Base-by-base conservation (phyloP, 2,329 filamentous ascomycete species). In the Colletotrichum agaves region DNA sequence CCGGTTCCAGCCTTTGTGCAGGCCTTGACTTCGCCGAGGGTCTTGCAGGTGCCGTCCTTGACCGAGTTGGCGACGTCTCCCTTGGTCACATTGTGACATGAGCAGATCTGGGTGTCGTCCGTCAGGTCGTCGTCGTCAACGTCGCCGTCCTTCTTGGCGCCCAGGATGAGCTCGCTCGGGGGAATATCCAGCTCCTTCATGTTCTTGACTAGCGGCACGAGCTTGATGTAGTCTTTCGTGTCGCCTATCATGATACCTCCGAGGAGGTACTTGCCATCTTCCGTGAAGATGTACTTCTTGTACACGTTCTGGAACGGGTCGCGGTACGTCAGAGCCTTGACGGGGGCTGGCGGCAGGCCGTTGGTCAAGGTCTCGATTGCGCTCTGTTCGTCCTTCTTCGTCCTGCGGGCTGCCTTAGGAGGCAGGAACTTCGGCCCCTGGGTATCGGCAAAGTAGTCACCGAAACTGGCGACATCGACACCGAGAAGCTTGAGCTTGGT, bases 211-310 rank as follows among this genome's bases (percentile, higher is more conserved):
- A 97, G 89, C 1, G 93, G 91, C 1, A 97, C 92, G 21, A 97
- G 81, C 77, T 95, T 97, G 80, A 97, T 87, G 75, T 97, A 97
- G 80, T 97, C 94, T 70, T 88, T 91, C 0, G 93, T 97, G 74
- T 97, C 94, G 43, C 94, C 94, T 69, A 97, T 96, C 93, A 97
- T 97, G 93, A 97, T 97, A 4, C 94, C 94, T n/a, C 94, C 94
- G 0, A 97, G 87, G 1, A 97, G 83, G 74, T 95, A 95, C 77
- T 97, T 97, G 27, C 94, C 94, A 75, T 97, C 94, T 75, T 90
- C 83, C 0, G 94, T 97, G 75, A 97, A 97, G 11, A 97, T 82
- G 77, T 96, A 97, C 76, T 97, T 97, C 78, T 97, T 97, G 82
- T 97, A 97, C 1, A 97, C 88, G 53, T 93, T 90, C 63, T 90